Evolutionary conservation across 2,329 filamentous ascomycete species (phyloP), one percentile per base, ranked within the genome.

Genomic region (Lachnellula hyalina): DNA sequence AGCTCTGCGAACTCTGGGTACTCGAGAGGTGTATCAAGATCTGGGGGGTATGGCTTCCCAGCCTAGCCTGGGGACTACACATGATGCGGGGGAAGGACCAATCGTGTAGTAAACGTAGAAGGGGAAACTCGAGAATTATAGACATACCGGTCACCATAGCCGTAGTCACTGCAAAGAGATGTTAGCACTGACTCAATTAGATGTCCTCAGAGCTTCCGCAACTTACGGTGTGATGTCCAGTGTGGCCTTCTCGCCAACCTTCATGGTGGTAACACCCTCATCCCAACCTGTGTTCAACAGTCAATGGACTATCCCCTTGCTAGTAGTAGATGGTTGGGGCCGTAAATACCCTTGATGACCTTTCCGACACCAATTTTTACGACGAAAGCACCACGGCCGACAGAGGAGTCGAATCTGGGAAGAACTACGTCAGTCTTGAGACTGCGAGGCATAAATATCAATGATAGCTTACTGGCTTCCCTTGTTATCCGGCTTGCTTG

Each of bases 221-320:
- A 40, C 81, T 72, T 79, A 91, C 87, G 81, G 79, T 60, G 85
- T 81, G 70, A 97, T 96, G 63, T 85, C 87, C 61, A 99, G 79
- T 50, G 83, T 89, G 52, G 90, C 86, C 77, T 89, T 93, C 81
- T 97, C 93, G 71, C 93, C 92, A 56, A 96, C 77, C 70, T 86
- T 86, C 93, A 99, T 96, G 69, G 83, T 77, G 49, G 77, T 75
- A 51, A 97, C 91, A 63, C 87, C 92, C 74, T 96, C 85, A 68
- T 90, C 91, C 90, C 83, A 95, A 64, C 84, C 89, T 91, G 62
- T 59, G 61, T 52, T 40, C 54, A 15, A 35, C 40, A 42, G 47
- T 63, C 56, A 65, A 46, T 53, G n/a, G 50, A 40, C 44, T 54
- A 34, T 46, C 47, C 32, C 32, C 45, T 40, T 21, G 25, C n/a